These are phyloP conservation scores for Coniochaeta ligniaria DNA, from an alignment of 2,329 filamentous ascomycete species.

Conservation along the genomic window DNA sequence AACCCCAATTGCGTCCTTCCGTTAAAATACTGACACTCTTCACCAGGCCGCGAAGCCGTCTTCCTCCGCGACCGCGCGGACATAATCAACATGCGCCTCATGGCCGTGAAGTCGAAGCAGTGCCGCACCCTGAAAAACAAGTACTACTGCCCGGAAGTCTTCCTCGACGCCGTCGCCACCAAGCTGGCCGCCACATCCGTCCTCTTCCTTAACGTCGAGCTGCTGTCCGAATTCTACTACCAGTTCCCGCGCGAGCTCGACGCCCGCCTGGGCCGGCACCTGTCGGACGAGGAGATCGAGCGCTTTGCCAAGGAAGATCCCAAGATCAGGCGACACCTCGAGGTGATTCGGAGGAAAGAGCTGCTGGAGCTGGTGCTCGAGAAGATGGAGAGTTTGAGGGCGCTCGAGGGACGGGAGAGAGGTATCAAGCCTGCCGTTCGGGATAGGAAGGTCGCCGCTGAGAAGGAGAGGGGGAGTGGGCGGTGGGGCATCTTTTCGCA, in stretches of 20 bases:
- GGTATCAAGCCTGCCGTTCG: neutral
- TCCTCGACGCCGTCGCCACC: slow-evolving; percentile 93
- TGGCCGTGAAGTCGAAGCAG: slow-evolving; percentile 85
- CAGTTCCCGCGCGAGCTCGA: slow-evolving; percentile 94
- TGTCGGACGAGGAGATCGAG: slow-evolving; percentile 75
- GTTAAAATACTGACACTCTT: slow-evolving; percentile 9
- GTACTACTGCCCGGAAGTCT: slow-evolving; percentile 94
- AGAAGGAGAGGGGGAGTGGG: slow-evolving; percentile 1
- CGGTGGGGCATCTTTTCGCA: neutral
- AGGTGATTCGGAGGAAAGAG: slow-evolving; percentile 88
- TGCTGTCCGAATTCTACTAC: slow-evolving; percentile 96
- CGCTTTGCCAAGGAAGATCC: slow-evolving; percentile 89
- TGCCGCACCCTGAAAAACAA: slow-evolving; percentile 81
- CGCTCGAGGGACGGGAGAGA: slow-evolving; percentile 57
- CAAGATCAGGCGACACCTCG: slow-evolving; percentile 80
- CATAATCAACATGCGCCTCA: slow-evolving; percentile 81
- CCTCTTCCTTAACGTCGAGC: slow-evolving; percentile 93
- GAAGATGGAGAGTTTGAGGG: slow-evolving; percentile 88
- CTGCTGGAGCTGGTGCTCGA: slow-evolving; percentile 85
- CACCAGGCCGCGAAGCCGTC: slow-evolving; percentile 75
- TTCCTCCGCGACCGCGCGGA: slow-evolving; percentile 90
- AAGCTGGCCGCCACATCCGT: slow-evolving; percentile 94
- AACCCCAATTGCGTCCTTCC: slow-evolving; percentile 1
- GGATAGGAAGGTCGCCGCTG: neutral
- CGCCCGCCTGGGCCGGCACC: slow-evolving; percentile 71